These are phyloP conservation scores for Erodium chrysanthum DNA, from an alignment of 441 rosid genomes.

Conservation along the genomic window DNA sequence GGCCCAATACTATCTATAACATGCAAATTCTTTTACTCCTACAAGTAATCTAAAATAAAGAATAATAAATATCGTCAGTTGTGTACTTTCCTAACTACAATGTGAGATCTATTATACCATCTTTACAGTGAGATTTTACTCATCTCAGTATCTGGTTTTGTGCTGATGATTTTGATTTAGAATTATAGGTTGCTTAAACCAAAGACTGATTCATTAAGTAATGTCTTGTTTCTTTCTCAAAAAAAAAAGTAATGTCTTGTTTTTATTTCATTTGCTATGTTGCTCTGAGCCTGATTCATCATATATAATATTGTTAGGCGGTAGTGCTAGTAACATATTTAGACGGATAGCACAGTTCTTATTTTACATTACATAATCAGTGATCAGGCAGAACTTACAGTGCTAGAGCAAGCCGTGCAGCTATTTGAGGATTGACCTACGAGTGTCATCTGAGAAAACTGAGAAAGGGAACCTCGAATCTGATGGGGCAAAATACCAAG, in stretches of 20 bases:
- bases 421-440: slow-evolving; percentile 73
- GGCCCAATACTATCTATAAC: too few species aligned
- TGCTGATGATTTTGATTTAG: not conserved
- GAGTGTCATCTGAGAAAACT: slow-evolving; percentile 73
- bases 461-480: slow-evolving; percentile 73
- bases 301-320: not conserved
- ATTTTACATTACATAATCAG: not conserved
- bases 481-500: slow-evolving; percentile 93
- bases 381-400: slow-evolving; percentile 38
- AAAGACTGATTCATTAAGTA: too few species aligned
- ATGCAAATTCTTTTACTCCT: too few species aligned
- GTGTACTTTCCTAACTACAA: not conserved
- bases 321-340: not conserved
- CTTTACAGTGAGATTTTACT: not conserved
- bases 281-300: not conserved
- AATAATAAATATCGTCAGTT: too few species aligned
- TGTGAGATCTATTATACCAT: not conserved
- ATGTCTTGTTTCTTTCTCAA: not conserved
- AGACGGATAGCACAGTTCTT: not conserved
- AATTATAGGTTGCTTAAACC: too few species aligned
- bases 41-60: too few species aligned
- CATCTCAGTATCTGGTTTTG: not conserved
- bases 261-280: not conserved
- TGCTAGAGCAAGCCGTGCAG: slow-evolving; percentile 79
- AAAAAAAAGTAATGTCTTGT: not conserved